Conservation (phyloP, 2,329 filamentous ascomycete species). For the Aspergillus persii region DNA sequence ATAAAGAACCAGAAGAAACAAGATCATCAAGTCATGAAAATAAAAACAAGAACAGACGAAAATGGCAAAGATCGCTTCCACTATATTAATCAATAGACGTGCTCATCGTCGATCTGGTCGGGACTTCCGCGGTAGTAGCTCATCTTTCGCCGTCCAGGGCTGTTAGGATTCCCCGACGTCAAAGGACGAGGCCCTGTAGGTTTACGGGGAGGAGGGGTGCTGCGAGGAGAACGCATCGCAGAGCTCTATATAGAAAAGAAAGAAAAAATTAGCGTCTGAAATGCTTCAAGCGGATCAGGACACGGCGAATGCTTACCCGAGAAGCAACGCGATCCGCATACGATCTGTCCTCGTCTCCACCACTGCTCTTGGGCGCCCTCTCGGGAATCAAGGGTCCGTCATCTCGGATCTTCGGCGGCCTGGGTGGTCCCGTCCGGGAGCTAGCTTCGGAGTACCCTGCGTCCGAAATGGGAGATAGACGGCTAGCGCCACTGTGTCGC, state of each 20-base stretch:
- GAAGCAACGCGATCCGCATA: conserved; percentile 44
- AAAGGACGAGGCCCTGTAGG: conserved; percentile 50
- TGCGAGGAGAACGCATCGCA: conserved; percentile 32
- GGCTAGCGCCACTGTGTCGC: conserved; percentile 38
- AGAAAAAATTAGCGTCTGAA: conserved; percentile 7
- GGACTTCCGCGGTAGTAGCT: conserved; percentile 42
- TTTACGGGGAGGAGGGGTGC: conserved; percentile 38
- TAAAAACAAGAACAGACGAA: conserved; percentile 5
- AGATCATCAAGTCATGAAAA: conserved; percentile 17
- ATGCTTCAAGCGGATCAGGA: neutral
- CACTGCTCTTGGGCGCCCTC: conserved; percentile 40
- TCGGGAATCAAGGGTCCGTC: conserved; percentile 60
- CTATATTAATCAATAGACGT: conserved; percentile 31
- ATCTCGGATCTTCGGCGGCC: conserved; percentile 55
- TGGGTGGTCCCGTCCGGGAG: conserved; percentile 42
- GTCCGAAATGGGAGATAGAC: conserved; percentile 48
- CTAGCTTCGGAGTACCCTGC: conserved; percentile 45
- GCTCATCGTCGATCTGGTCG: conserved; percentile 40
- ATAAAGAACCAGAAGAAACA: conserved; percentile 3
- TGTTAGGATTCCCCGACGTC: conserved; percentile 36
- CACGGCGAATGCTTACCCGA: conserved; percentile 26
- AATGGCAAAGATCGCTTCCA: too few species aligned
- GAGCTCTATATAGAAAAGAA: conserved; percentile 23
- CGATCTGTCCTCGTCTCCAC: conserved; percentile 32
- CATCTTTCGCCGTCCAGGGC: conserved; percentile 35